Percentiles rank a stretch among this genome's conserved stretches.
These are phyloP conservation scores for Claviceps citrina DNA, from an alignment of 2,329 filamentous ascomycete species.

Conservation along the genomic window DNA sequence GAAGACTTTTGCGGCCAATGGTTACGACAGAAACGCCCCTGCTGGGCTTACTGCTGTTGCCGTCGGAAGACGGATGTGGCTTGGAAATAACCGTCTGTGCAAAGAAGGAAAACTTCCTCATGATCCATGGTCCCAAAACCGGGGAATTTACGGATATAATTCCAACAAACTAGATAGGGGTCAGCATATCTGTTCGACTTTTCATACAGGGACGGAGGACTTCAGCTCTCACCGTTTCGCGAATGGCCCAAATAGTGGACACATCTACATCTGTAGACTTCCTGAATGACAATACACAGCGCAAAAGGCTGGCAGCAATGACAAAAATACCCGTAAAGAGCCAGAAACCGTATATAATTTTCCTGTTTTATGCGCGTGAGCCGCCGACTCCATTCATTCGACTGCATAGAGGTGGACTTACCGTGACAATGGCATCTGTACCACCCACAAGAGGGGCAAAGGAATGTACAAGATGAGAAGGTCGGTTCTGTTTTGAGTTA, in stretches of 20 bases:
- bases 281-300: conserved; percentile 11
- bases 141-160: conserved; percentile 12
- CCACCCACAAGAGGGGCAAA: conserved; percentile 12
- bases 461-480: conserved; percentile 12
- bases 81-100: conserved; percentile 7
- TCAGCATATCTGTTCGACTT: neutral
- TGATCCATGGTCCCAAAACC: conserved; percentile 12
- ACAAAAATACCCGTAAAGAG: conserved; percentile 13
- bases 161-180: conserved; percentile 10
- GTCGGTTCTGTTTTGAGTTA: conserved; percentile 8
- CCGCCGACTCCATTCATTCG: neutral
- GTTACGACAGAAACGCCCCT: conserved; percentile 8
- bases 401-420: neutral
- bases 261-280: conserved; percentile 11
- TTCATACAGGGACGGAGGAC: neutral
- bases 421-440: conserved; percentile 10
- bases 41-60: neutral
- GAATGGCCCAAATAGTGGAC: conserved; percentile 13
- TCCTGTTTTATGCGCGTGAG: conserved; percentile 5
- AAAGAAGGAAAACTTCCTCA: conserved; percentile 8
- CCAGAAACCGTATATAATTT: conserved; percentile 12
- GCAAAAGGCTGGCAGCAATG: conserved; percentile 12
- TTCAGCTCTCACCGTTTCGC: conserved; percentile 9
- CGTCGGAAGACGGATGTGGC: neutral
- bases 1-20: conserved; percentile 9